Evolutionary conservation across 805 yeast genomes (phyloP).

Genomic region (Wickerhamiella vanderwaltii): DNA sequence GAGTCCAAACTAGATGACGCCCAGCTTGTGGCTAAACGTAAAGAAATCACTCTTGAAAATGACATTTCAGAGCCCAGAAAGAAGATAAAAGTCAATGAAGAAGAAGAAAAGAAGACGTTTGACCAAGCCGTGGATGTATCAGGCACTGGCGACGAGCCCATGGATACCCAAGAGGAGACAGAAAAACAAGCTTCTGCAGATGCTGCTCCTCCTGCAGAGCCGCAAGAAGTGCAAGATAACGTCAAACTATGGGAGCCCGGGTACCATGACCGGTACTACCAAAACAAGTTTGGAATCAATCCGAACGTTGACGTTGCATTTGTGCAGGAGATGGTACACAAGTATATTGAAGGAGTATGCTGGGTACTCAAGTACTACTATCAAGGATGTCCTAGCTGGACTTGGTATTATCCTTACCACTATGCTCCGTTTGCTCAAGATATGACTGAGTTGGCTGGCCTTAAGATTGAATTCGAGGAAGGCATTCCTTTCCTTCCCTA

Average conservation of each 20-base stretch:
- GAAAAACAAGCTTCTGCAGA: neutral
- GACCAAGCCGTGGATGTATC: constrained; percentile 5
- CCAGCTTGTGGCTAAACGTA: constrained; percentile 42
- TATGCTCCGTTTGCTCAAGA: constrained; percentile 97
- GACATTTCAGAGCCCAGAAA: constrained; percentile 14
- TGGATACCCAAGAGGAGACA: constrained; percentile 14
- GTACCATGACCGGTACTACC: constrained; percentile 69
- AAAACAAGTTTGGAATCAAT: constrained; percentile 51
- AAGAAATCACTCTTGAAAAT: constrained; percentile 16
- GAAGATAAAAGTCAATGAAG: constrained; percentile 11
- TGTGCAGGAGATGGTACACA: constrained; percentile 48
- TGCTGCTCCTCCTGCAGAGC: constrained; percentile 33
- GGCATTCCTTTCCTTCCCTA: constrained; percentile 82
- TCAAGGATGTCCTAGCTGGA: constrained; percentile 98
- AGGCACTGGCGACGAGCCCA: constrained; percentile 21
- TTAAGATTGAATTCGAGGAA: constrained; percentile 52
- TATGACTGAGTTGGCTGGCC: constrained; percentile 40
- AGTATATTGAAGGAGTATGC: constrained; percentile 88
- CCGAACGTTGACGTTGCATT: constrained; percentile 39
- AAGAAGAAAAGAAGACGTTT: constrained; percentile 21
- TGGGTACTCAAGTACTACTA: constrained; percentile 91
- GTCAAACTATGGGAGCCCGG: constrained; percentile 81
- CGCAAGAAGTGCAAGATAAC: constrained; percentile 30
- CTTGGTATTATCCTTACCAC: constrained; percentile 94
- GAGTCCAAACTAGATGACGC: constrained; percentile 52